Evolutionary conservation across 805 yeast species (phyloP).

Genomic region (Sungouiella thailandica): DNA sequence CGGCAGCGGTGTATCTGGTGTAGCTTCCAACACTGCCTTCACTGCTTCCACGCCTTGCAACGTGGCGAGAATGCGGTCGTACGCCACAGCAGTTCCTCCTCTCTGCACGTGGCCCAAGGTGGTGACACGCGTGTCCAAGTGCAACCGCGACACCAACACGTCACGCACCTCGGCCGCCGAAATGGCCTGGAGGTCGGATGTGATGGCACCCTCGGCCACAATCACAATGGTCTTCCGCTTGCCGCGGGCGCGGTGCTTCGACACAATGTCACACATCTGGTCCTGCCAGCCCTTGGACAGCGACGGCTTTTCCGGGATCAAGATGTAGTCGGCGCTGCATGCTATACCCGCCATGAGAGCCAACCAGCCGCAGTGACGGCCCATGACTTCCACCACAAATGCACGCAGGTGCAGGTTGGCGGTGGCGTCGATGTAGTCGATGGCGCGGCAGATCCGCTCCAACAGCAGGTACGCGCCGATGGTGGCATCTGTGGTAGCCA

Average conservation of each 20-base stretch:
- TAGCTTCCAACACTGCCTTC: slow-evolving; percentile 80
- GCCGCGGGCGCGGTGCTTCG: slow-evolving; percentile 78
- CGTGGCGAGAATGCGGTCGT: slow-evolving; percentile 86
- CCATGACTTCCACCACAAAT: slow-evolving; percentile 97
- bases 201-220: slow-evolving; percentile 98
- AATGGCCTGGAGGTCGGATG: slow-evolving; percentile 73
- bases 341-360: slow-evolving; percentile 97
- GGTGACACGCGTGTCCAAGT: slow-evolving; percentile 92
- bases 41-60: slow-evolving; percentile 98
- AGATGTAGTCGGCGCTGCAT: slow-evolving; percentile 90
- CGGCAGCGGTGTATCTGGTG: slow-evolving; percentile 91
- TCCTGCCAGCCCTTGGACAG: slow-evolving; percentile 69
- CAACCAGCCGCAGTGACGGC: slow-evolving; percentile 99
- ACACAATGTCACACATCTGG: slow-evolving; percentile 69
- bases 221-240: slow-evolving; percentile 93
- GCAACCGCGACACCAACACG: slow-evolving; percentile 67
- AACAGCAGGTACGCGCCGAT: slow-evolving; percentile 94
- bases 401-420: slow-evolving; percentile 97
- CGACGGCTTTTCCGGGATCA: slow-evolving; percentile 94
- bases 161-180: slow-evolving; percentile 76
- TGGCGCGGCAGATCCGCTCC: slow-evolving; percentile 87
- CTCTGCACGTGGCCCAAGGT: slow-evolving; percentile 97
- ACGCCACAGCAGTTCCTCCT: slow-evolving; percentile 98
- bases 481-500: slow-evolving; percentile 95
- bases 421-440: slow-evolving; percentile 96